Evolutionary conservation across 1,284 basidiomycete genomes (phyloP), one percentile per base, ranked within the genome.

Genomic region (Rhodotorula sp.): DNA sequence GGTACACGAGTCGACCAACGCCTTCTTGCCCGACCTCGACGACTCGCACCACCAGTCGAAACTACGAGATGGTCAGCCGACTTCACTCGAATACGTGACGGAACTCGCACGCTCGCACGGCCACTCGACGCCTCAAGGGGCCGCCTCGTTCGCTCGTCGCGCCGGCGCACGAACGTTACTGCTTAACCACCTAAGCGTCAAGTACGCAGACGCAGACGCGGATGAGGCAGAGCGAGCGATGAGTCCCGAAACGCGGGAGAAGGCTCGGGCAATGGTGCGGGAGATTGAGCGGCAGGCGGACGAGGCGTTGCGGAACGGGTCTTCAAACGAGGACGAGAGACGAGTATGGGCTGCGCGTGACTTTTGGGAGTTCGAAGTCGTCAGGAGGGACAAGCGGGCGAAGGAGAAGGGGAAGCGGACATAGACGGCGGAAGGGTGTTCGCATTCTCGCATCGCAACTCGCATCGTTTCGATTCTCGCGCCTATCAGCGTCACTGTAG

Each of bases 1-100:
- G 61, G 83, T 88, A 10, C 92, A 95, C 80, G 92, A 95, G 81
- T 88, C 89, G 28, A 94, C 91, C 5, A 92, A 94, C 79, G 87
- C 88, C 1, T 86, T 85, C 73, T 87, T 94, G 47, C 88, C 90
- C 10, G 84, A 81, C 65, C 81, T 83, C 46, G 78, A 79, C 57
- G 75, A 78, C 1, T 68, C 67, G 22, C 73, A 72, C n/a, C 28
- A 46, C 16, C 30, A 56, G 81, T 83, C n/a, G 77, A 79, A 62
- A 77, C 78, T 68, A 78, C 76, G 50, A 18, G 37, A 26, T 22
- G 20, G 50, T 2, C 37, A 40, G 40, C 51, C 20, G 2, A 66
- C 72, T 50, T 78, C 80, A 52, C 76, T 78, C 10, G 81, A 82
- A 47, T 81, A 80, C n/a, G 86, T 92, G 2, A 75, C 79, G 57